phyloP scores from a whole-genome alignment of 306 rosid genomes.

The Potentilla sterilis region DNA sequence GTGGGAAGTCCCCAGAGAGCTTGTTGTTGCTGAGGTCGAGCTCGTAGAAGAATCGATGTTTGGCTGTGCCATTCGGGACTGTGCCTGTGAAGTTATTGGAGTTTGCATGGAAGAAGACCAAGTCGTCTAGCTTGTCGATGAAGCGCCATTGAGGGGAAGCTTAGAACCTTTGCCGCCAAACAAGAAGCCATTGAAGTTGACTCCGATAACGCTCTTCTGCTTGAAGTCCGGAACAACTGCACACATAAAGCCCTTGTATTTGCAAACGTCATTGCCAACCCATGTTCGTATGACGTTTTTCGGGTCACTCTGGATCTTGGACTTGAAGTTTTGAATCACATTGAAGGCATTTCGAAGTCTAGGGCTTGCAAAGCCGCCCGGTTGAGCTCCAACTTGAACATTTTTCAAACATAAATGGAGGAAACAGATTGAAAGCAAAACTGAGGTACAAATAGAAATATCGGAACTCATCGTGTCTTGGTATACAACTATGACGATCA shows the following conservation, averaged over 20 bases:
- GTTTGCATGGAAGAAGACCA: conserved; percentile 64
- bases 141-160: conserved; percentile 22
- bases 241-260: conserved; percentile 31
- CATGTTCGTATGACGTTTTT: background rate
- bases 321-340: conserved; percentile 25
- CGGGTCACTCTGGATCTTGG: conserved; percentile 18
- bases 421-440: conserved; percentile 14
- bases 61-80: conserved; percentile 21
- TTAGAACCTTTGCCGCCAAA: background rate
- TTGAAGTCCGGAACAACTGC: background rate
- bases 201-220: conserved; percentile 34
- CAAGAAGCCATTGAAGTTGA: conserved; percentile 44
- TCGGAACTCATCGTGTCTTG: conserved; percentile 22
- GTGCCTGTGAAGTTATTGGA: conserved; percentile 51
- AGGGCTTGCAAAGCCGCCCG: background rate
- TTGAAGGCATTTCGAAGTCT: conserved; percentile 24
- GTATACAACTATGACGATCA: background rate
- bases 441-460: conserved; percentile 16
- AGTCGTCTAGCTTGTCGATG: conserved; percentile 31
- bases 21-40: conserved; percentile 77
- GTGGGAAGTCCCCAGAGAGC: conserved; percentile 37
- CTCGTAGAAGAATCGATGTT: conserved; percentile 43
- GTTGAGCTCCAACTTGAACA: background rate
- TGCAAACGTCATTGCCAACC: conserved; percentile 15
- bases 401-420: background rate